Percentiles rank a stretch among this genome's conserved stretches.
Conservation (phyloP, 192 early-diverging fungal species). For the Backusella parvicylindrica region DNA sequence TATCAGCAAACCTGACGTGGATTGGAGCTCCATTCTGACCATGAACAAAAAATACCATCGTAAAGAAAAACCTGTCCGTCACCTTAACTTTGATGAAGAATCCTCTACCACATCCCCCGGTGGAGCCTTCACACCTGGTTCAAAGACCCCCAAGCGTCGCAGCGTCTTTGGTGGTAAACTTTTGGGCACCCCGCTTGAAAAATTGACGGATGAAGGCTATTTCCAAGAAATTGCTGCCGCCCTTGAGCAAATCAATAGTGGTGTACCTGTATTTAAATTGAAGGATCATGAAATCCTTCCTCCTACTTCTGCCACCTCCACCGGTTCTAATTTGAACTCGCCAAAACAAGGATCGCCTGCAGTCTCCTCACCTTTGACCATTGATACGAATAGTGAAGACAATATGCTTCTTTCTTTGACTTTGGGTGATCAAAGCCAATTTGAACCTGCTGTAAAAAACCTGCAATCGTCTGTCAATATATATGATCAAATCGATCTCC, state of each 20-base stretch:
- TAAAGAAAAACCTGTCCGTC: constrained; percentile 32
- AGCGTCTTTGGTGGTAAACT: constrained; percentile 28
- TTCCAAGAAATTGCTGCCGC: constrained; percentile 33
- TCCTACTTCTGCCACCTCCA: neutral
- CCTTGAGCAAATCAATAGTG: constrained; percentile 20
- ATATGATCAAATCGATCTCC: constrained; percentile 76
- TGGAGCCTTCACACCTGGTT: constrained; percentile 36
- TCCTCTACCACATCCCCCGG: constrained; percentile 47
- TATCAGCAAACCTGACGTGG: constrained; percentile 55
- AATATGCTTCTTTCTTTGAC: constrained; percentile 55
- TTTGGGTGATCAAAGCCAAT: constrained; percentile 59
- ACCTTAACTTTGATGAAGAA: constrained; percentile 44
- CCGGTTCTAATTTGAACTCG: neutral
- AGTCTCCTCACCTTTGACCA: neutral
- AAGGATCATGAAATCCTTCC: constrained; percentile 44
- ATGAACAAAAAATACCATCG: constrained; percentile 38
- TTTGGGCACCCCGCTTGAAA: constrained; percentile 23
- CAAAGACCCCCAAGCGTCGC: constrained; percentile 34
- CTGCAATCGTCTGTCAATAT: constrained; percentile 64
- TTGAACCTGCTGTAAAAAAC: constrained; percentile 55
- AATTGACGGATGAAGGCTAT: constrained; percentile 29
- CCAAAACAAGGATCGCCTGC: constrained; percentile 22
- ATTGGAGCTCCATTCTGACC: constrained; percentile 50
- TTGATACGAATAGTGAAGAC: neutral
- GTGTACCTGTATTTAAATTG: constrained; percentile 39